Conservation (phyloP, 139 green algal species). For the Bryopsis sp. region DNA sequence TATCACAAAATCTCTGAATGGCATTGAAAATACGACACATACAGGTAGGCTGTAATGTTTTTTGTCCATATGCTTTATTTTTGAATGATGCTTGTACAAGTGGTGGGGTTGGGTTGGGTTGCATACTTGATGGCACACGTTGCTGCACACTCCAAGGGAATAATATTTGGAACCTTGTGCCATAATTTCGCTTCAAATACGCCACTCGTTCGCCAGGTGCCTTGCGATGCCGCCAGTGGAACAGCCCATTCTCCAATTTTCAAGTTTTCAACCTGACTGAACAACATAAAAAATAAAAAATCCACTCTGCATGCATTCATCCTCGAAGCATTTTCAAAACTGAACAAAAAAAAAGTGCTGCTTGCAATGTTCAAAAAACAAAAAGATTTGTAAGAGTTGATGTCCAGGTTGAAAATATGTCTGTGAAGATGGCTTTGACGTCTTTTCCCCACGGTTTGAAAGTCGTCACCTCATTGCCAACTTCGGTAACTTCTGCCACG, state of each 20-base stretch:
- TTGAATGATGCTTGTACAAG: background rate
- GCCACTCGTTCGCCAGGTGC: constrained; percentile 61
- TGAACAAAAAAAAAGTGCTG: too few relatives aligned
- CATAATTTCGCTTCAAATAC: constrained; percentile 30
- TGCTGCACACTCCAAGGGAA: constrained; percentile 43
- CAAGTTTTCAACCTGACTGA: constrained; percentile 41
- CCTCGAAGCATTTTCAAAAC: background rate
- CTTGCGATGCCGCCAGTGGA: constrained; percentile 43
- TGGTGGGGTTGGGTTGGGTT: background rate
- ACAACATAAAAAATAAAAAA: background rate
- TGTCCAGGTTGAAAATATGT: background rate
- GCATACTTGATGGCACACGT: constrained; percentile 65
- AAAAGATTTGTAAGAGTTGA: background rate
- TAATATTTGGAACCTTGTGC: constrained; percentile 39
- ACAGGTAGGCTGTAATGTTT: background rate
- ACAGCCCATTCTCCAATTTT: constrained; percentile 61
- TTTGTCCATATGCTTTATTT: background rate
- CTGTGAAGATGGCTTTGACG: background rate
- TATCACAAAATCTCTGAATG: background rate
- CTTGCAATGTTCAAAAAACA: too few relatives aligned
- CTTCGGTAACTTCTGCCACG: constrained; percentile 48
- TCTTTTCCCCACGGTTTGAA: background rate
- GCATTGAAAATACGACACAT: background rate
- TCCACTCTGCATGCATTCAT: background rate
- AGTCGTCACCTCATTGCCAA: background rate